These are phyloP conservation scores for Aspergillus sojae DNA, from an alignment of 2,329 filamentous ascomycete genomes.

Conservation along the genomic window DNA sequence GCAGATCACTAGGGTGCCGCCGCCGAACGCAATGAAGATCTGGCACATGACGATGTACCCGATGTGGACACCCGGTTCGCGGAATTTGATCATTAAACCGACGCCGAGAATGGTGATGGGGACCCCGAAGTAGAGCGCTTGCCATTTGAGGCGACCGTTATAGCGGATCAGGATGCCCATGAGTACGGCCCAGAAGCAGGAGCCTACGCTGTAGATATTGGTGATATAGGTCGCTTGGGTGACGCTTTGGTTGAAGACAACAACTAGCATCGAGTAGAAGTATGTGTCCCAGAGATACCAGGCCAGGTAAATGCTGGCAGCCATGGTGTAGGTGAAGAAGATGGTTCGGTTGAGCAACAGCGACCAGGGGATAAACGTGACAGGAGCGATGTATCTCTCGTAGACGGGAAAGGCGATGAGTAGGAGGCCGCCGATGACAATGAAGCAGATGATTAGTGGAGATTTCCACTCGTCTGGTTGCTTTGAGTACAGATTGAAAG, in stretches of 20 bases:
- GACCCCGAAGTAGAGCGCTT: slow-evolving; percentile 53
- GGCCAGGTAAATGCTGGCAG: slow-evolving; percentile 52
- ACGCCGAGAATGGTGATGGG: slow-evolving; percentile 56
- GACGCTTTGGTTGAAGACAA: slow-evolving; percentile 52
- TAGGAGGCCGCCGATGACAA: slow-evolving; percentile 51
- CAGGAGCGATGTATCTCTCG: slow-evolving; percentile 47
- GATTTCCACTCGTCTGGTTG: slow-evolving; percentile 5
- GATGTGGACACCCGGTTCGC: slow-evolving; percentile 51
- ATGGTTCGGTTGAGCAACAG: slow-evolving; percentile 54
- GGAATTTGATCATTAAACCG: slow-evolving; percentile 60
- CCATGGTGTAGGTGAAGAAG: slow-evolving; percentile 55
- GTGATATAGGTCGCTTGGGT: slow-evolving; percentile 50
- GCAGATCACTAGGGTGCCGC: slow-evolving; percentile 57
- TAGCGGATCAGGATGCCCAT: slow-evolving; percentile 54
- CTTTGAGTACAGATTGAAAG: slow-evolving; percentile 58
- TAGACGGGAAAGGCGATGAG: slow-evolving; percentile 51
- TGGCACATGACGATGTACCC: slow-evolving; percentile 59
- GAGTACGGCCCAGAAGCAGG: slow-evolving; percentile 54
- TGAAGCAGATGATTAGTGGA: slow-evolving; percentile 26
- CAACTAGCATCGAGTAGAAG: slow-evolving; percentile 58
- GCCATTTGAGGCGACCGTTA: slow-evolving; percentile 55
- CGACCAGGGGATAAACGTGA: slow-evolving; percentile 58
- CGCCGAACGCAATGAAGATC: slow-evolving; percentile 58
- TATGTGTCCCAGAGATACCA: slow-evolving; percentile 60
- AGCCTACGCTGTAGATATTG: slow-evolving; percentile 58